Base-by-base conservation (phyloP, 495 filamentous ascomycete genomes). In the Neohortaea acidophila region DNA sequence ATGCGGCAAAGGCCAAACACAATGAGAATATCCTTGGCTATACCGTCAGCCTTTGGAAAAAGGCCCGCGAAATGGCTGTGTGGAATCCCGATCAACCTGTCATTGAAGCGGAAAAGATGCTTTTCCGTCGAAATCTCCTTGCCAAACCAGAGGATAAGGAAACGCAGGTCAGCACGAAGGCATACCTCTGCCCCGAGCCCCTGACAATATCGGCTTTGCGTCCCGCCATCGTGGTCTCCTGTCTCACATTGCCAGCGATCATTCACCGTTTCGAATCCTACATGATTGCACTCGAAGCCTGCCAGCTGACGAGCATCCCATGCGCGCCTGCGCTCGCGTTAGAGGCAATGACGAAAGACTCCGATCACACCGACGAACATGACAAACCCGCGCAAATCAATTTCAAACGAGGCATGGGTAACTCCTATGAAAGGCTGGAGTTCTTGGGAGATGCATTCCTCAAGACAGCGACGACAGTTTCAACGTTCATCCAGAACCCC, bases 401-500 rank as follows among this genome's bases (percentile, higher is more conserved):
- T 45, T 65, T 84, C 17, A 81, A 84, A 48, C 61, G 70, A 41
- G 89, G 89, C 20, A 97, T 94, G 89, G 89, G 87, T 9, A 84
- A 77, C 38, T 94, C 96, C 47, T 97, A 97, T 50, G 89, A 97
- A 58, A 73, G 89, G 19, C 73, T 96, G 1, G 89, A 97, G 42
- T 91, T 96, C 46, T 65, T 96, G 11, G 89, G 89, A 0, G 89
- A 97, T 56, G 79, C 77, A 34, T 94, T 94, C 54, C 67, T 97
- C 28, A 97, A 97, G 62, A 84, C 93, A 77, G 82, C 81, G 25
- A 96, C 89, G 8, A 83, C 87, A 0, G 83, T 97, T 15, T 68
- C 83, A 15, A 63, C 91, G 4, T 96, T 77, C 50, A 72, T 72
- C 4, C 65, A 73, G 17, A 75, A 78, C 18, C 84, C 84, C 0